Percentiles rank a stretch among this genome's conserved stretches.
These are phyloP conservation scores for Bromus sterilis DNA, from an alignment of 176 grass and related monocot genomes.

Conservation along the genomic window DNA sequence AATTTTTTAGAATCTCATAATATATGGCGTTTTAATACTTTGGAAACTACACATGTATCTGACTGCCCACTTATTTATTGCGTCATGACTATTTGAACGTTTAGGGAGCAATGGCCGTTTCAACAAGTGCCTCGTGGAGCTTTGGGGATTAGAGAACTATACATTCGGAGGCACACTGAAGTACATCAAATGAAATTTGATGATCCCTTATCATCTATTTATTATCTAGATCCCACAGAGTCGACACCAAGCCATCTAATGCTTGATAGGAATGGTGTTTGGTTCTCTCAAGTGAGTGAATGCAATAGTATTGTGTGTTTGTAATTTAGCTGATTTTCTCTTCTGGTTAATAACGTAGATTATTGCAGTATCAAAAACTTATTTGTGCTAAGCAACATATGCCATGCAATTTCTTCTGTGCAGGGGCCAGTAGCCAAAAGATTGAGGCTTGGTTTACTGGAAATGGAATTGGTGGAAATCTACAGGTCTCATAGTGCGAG, in stretches of 20 bases:
- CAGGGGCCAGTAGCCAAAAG: slow-evolving; percentile 54
- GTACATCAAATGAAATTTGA: slow-evolving; percentile 70
- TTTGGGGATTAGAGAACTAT: slow-evolving; percentile 51
- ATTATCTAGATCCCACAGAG: background rate
- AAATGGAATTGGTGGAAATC: slow-evolving; percentile 19
- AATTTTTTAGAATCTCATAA: background rate
- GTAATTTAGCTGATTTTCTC: background rate
- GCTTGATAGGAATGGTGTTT: slow-evolving; percentile 46
- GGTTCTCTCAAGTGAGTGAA: slow-evolving; percentile 47
- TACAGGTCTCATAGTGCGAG: slow-evolving; percentile 64
- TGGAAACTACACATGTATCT: background rate
- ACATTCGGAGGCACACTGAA: slow-evolving; percentile 48
- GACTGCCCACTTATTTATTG: background rate
- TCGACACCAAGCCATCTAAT: slow-evolving; percentile 39
- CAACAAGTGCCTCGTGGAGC: slow-evolving; percentile 31
- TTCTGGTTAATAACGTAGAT: slow-evolving; percentile 4
- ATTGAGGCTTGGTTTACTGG: slow-evolving; percentile 15
- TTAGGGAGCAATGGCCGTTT: slow-evolving; percentile 72
- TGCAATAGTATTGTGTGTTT: background rate
- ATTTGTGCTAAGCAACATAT: slow-evolving; percentile 1
- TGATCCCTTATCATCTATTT: slow-evolving; percentile 36
- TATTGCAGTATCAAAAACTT: background rate
- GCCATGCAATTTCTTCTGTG: slow-evolving; percentile 22
- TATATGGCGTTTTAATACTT: background rate
- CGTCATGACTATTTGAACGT: slow-evolving; percentile 4